A percentile compares a stretch with the other conserved stretches of the same genome.
Evolutionary conservation across 2,329 filamentous ascomycete genomes (phyloP).

Genomic region (Fusarium sp.): DNA sequence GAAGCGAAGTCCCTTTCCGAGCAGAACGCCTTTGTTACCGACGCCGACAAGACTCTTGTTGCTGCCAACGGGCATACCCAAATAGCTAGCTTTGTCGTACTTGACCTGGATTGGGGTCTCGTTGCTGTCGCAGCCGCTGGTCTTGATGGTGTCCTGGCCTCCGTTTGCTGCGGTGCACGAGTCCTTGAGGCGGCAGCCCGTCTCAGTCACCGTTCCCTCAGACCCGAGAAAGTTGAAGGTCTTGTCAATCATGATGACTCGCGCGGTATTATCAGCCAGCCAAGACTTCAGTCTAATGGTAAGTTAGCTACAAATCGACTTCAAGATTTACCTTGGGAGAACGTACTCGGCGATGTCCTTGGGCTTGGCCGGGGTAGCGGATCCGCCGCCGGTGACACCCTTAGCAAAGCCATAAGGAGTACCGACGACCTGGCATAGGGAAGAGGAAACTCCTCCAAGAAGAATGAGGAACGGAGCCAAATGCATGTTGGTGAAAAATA

Average conservation of each 20-base stretch:
- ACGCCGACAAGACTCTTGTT: slow-evolving; percentile 60
- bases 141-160: slow-evolving; percentile 41
- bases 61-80: slow-evolving; percentile 50
- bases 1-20: slow-evolving; percentile 58
- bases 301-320: no score
- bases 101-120: slow-evolving; percentile 25
- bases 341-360: slow-evolving; percentile 9
- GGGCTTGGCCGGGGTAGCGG: not conserved
- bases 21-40: slow-evolving; percentile 56
- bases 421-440: not conserved
- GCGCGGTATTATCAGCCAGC: slow-evolving; percentile 27
- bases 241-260: slow-evolving; percentile 55
- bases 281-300: not conserved
- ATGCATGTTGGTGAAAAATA: not conserved
- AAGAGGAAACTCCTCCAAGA: not conserved
- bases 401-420: not conserved
- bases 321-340: no score
- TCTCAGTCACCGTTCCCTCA: slow-evolving; percentile 37
- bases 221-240: slow-evolving; percentile 46
- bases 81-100: slow-evolving; percentile 52
- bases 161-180: slow-evolving; percentile 34
- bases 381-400: slow-evolving; percentile 2
- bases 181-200: slow-evolving; percentile 39
- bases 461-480: not conserved
- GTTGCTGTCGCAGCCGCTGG: slow-evolving; percentile 33